Evolutionary conservation across 495 filamentous ascomycete species (phyloP).

Genomic region (Penicillium flavigenum): DNA sequence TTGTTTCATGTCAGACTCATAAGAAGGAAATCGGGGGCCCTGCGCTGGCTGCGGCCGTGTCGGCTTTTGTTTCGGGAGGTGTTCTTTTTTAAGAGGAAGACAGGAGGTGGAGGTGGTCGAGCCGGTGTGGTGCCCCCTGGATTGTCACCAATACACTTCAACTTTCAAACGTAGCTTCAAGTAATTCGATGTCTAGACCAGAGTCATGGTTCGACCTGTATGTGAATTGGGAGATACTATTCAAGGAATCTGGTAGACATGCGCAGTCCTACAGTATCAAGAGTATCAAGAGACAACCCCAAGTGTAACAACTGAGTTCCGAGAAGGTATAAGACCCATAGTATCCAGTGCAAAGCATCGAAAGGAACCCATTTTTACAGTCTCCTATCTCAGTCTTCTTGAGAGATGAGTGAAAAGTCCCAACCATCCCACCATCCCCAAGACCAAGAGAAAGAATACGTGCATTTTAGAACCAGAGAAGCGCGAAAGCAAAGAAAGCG

Average conservation of each 20-base stretch:
- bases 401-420: not conserved
- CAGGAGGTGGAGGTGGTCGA: no score
- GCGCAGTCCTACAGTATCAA: not conserved
- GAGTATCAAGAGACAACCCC: not conserved
- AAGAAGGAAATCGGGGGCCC: no score
- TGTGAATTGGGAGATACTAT: not conserved
- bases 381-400: not conserved
- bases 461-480: not conserved
- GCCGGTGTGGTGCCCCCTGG: no score
- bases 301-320: not conserved
- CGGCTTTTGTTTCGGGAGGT: no score
- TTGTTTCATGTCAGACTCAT: not conserved
- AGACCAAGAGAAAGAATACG: not conserved
- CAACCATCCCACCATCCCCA: not conserved
- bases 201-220: not conserved
- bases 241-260: not conserved
- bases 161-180: not conserved
- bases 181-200: not conserved
- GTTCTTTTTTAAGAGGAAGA: no score
- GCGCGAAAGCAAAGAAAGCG: constrained; percentile 2
- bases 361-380: not conserved
- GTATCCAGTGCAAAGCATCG: not conserved
- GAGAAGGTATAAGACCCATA: not conserved
- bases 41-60: no score
- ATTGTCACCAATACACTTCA: no score